These are phyloP conservation scores for Vickermania ingenoplastis DNA, from an alignment of 208 protist genomes.

Conservation along the genomic window DNA sequence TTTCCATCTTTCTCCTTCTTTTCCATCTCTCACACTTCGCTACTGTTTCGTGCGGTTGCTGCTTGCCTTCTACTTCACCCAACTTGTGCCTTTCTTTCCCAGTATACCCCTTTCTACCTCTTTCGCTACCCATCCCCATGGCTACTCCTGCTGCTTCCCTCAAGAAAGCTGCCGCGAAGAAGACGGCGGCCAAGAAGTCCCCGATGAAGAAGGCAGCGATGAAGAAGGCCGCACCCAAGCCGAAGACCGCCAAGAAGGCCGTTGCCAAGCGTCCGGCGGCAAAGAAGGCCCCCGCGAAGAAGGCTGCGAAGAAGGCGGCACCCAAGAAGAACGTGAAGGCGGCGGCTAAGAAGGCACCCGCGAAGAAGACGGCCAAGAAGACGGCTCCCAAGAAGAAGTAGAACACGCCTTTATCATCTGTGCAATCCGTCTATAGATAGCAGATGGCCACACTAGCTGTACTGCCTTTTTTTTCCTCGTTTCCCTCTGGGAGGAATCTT, in stretches of 20 bases:
- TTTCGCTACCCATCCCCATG: too few relatives aligned
- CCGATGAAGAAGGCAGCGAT: conserved; percentile 4
- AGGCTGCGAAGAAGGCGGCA: conserved; percentile 17
- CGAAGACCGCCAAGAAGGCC: conserved; percentile 13
- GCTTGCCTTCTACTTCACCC: too few relatives aligned
- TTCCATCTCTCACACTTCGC: too few relatives aligned
- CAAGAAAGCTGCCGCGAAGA: conserved; percentile 21
- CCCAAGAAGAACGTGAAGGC: conserved; percentile 15
- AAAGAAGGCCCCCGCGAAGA: conserved; percentile 18
- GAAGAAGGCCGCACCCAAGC: conserved; percentile 9
- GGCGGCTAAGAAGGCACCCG: conserved; percentile 7
- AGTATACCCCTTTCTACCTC: too few relatives aligned
- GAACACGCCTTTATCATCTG: too few relatives aligned
- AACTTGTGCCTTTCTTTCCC: too few relatives aligned
- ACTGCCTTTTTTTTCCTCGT: too few relatives aligned
- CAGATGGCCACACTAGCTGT: too few relatives aligned
- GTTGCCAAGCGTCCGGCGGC: conserved; percentile 10
- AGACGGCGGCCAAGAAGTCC: conserved; percentile 15
- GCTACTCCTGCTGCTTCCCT: conserved; percentile 12
- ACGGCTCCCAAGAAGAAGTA: conserved; percentile 12
- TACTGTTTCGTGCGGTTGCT: too few relatives aligned
- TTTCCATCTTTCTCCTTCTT: too few relatives aligned
- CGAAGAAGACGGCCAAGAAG: conserved; percentile 13
- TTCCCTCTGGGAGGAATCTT: too few relatives aligned
- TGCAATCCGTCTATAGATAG: too few relatives aligned